Evolutionary conservation across 805 yeast species (phyloP).

Genomic region (Wickerhamomyces bovis): DNA sequence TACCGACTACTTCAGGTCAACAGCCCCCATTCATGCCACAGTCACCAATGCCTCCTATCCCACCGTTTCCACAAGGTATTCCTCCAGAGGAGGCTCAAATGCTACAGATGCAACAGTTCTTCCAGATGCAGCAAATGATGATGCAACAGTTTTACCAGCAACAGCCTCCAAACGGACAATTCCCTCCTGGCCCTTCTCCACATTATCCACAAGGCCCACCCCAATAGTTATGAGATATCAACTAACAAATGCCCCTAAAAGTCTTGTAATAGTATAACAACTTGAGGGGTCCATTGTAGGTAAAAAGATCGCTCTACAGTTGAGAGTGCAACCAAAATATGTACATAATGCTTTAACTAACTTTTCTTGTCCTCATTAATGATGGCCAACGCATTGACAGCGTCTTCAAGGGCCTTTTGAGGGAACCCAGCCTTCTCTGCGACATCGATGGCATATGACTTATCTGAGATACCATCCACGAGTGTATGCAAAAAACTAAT

Average conservation of each 20-base stretch:
- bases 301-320: not conserved
- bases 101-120: conserved; percentile 26
- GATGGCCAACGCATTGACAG: conserved; percentile 49
- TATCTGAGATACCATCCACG: conserved; percentile 86
- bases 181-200: not conserved
- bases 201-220: not conserved
- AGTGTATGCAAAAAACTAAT: conserved; percentile 81
- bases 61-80: conserved; percentile 22
- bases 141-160: conserved; percentile 20
- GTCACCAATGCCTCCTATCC: conserved; percentile 12
- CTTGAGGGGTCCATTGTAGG: not conserved
- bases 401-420: conserved; percentile 77
- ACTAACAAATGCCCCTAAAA: conserved; percentile 29
- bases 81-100: conserved; percentile 16
- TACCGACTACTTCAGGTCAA: conserved; percentile 12
- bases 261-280: conserved; percentile 52
- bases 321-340: not conserved
- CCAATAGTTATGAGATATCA: conserved; percentile 5
- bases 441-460: conserved; percentile 94
- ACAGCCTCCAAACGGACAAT: conserved; percentile 3
- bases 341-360: not conserved
- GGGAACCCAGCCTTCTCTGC: conserved; percentile 95
- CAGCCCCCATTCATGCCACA: conserved; percentile 11
- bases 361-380: not conserved
- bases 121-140: conserved; percentile 24